A percentile compares a stretch with the other conserved stretches of the same genome.
phyloP scores from a whole-genome alignment of 352 stramenopile genomes.

The Peronosclerospora sorghi region DNA sequence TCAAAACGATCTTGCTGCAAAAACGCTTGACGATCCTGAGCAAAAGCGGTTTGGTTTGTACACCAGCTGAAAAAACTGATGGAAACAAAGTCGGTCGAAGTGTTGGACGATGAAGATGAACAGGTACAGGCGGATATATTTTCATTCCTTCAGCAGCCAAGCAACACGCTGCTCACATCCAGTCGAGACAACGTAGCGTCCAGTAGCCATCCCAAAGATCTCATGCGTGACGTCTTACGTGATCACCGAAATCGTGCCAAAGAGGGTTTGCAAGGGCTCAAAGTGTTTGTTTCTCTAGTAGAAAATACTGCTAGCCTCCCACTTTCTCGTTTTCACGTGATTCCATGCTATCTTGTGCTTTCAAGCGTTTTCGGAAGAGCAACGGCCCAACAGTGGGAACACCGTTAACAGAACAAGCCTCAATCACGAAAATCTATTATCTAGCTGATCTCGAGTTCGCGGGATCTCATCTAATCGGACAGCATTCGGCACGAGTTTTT shows the following conservation, averaged over 20 bases:
- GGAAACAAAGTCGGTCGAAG: slow-evolving; percentile 60
- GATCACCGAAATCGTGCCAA: slow-evolving; percentile 36
- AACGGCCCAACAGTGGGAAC: neutral
- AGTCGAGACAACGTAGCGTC: neutral
- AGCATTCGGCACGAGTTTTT: slow-evolving; percentile 60
- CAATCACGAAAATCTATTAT: slow-evolving; percentile 64
- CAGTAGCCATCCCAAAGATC: slow-evolving; percentile 24
- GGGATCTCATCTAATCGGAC: slow-evolving; percentile 26
- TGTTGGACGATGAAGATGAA: slow-evolving; percentile 78
- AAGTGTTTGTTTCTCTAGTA: slow-evolving; percentile 53
- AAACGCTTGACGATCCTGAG: slow-evolving; percentile 5
- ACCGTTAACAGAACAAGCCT: slow-evolving; percentile 3
- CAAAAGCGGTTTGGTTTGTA: slow-evolving; percentile 32
- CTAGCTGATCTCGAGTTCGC: slow-evolving; percentile 61
- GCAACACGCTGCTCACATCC: slow-evolving; percentile 4
- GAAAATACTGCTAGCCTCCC: slow-evolving; percentile 42
- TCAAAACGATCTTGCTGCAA: neutral
- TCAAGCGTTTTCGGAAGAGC: slow-evolving; percentile 34
- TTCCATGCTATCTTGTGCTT: slow-evolving; percentile 62
- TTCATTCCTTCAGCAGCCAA: slow-evolving; percentile 65
- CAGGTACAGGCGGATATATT: slow-evolving; percentile 75
- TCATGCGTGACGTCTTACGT: slow-evolving; percentile 37
- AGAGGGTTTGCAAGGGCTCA: slow-evolving; percentile 46
- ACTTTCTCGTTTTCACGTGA: slow-evolving; percentile 54
- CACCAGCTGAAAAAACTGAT: slow-evolving; percentile 57